A percentile compares a stretch with the other conserved stretches of the same genome.
These are phyloP conservation scores for Cystobasidium pallidum DNA, from an alignment of 1,284 basidiomycete species.

Conservation along the genomic window DNA sequence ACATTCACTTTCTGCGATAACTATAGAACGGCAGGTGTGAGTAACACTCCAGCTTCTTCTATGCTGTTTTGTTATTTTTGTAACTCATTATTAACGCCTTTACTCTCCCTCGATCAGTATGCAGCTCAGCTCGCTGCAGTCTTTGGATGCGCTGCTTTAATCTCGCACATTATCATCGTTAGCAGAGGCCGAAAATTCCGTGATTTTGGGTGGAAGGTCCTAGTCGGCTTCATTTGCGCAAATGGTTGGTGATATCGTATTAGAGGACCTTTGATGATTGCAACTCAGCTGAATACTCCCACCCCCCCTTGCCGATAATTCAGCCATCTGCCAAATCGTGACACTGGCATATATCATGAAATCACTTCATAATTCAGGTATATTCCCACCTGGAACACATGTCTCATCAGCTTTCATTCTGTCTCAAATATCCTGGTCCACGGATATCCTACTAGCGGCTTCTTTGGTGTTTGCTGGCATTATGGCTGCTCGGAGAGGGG, in stretches of 20 bases:
- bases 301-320: background rate
- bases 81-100: too few species aligned
- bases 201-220: slow-evolving; percentile 32
- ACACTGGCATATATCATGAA: slow-evolving; percentile 22
- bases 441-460: slow-evolving; percentile 19
- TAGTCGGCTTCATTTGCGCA: slow-evolving; percentile 35
- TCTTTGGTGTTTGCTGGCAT: slow-evolving; percentile 10
- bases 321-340: slow-evolving; percentile 30
- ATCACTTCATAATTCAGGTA: slow-evolving; percentile 15
- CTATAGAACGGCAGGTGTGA: slow-evolving; percentile 28
- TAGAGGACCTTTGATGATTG: background rate
- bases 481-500: slow-evolving; percentile 2
- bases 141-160: slow-evolving; percentile 36
- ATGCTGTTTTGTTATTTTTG: too few species aligned
- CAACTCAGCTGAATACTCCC: background rate
- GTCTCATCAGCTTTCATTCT: slow-evolving; percentile 23
- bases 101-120: too few species aligned
- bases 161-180: slow-evolving; percentile 31
- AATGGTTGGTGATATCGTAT: slow-evolving; percentile 1
- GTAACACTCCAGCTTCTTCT: background rate
- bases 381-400: slow-evolving; percentile 23
- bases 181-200: slow-evolving; percentile 31
- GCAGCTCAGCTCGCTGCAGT: slow-evolving; percentile 33
- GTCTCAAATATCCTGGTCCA: slow-evolving; percentile 33
- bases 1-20: slow-evolving; percentile 20